Evolutionary conservation across 2,329 filamentous ascomycete species (phyloP).

Genomic region (Trichoderma polysporum): DNA sequence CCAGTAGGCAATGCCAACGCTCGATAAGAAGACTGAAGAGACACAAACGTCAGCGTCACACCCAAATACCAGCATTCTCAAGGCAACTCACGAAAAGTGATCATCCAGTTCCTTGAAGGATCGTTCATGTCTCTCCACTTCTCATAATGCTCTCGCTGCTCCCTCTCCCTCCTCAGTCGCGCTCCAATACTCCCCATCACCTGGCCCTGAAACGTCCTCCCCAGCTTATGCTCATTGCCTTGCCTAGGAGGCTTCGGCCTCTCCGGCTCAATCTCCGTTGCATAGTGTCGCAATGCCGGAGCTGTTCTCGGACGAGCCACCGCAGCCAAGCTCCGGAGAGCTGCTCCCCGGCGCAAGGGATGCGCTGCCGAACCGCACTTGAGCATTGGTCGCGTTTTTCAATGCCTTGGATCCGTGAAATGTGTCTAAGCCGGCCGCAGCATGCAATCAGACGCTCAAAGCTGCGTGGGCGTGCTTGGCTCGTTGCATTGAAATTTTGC

Average conservation of each 20-base stretch:
- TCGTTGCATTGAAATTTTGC: background rate
- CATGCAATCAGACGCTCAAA: background rate
- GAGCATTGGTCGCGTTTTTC: slow-evolving; percentile 3
- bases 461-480: background rate
- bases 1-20: slow-evolving; percentile 56
- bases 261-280: slow-evolving; percentile 39
- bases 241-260: slow-evolving; percentile 32
- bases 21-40: slow-evolving; percentile 51
- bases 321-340: slow-evolving; percentile 31
- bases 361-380: slow-evolving; percentile 32
- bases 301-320: slow-evolving; percentile 26
- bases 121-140: slow-evolving; percentile 42
- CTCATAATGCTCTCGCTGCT: slow-evolving; percentile 53
- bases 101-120: slow-evolving; percentile 48
- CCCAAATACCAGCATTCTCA: background rate
- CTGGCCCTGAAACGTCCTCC: slow-evolving; percentile 55
- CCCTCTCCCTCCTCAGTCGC: slow-evolving; percentile 54
- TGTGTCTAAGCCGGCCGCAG: background rate
- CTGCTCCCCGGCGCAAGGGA: slow-evolving; percentile 27
- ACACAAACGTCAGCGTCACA: background rate
- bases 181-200: slow-evolving; percentile 58
- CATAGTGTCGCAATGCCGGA: slow-evolving; percentile 32
- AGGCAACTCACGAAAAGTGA: slow-evolving; percentile 52
- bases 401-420: background rate
- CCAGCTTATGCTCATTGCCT: slow-evolving; percentile 39